Conservation (phyloP, 2,329 filamentous ascomycete species). For the Microcera coccophila region DNA sequence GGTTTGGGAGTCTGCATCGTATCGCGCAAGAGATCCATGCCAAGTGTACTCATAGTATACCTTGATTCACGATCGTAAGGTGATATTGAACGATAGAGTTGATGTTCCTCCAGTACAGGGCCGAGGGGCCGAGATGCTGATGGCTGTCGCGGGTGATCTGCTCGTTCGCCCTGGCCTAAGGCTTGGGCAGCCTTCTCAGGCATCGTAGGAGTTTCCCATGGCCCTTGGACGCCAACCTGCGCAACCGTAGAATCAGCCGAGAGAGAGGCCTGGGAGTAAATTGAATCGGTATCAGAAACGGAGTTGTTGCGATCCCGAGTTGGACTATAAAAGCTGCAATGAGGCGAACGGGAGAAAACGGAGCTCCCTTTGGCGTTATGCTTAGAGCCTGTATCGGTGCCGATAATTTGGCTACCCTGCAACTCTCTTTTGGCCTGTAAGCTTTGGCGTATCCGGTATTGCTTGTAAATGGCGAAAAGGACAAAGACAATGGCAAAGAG, state of each 20-base stretch:
- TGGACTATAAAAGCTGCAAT: too few species aligned
- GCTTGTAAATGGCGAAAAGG: conserved; percentile 13
- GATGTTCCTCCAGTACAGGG: background rate
- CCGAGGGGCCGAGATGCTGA: background rate
- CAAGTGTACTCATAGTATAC: conserved; percentile 22
- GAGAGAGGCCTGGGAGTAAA: conserved; percentile 14
- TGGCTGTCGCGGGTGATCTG: background rate
- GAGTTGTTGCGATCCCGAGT: too few species aligned
- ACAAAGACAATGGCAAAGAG: conserved; percentile 17
- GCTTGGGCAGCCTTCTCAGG: conserved; percentile 14
- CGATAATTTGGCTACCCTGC: background rate
- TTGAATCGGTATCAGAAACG: conserved; percentile 2
- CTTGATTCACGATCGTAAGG: conserved; percentile 3
- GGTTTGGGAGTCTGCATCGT: conserved; percentile 16
- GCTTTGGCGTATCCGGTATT: conserved; percentile 2
- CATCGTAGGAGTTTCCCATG: conserved; percentile 2
- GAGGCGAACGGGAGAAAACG: conserved; percentile 13
- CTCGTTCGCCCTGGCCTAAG: conserved; percentile 11
- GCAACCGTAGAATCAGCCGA: conserved; percentile 12
- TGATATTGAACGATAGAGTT: background rate
- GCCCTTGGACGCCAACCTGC: background rate
- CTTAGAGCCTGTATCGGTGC: background rate
- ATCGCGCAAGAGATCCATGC: conserved; percentile 17
- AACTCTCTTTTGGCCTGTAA: background rate
- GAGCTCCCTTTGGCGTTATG: background rate